phyloP scores from a whole-genome alignment of 2,329 filamentous ascomycete species.

The Epichloe uncinata region DNA sequence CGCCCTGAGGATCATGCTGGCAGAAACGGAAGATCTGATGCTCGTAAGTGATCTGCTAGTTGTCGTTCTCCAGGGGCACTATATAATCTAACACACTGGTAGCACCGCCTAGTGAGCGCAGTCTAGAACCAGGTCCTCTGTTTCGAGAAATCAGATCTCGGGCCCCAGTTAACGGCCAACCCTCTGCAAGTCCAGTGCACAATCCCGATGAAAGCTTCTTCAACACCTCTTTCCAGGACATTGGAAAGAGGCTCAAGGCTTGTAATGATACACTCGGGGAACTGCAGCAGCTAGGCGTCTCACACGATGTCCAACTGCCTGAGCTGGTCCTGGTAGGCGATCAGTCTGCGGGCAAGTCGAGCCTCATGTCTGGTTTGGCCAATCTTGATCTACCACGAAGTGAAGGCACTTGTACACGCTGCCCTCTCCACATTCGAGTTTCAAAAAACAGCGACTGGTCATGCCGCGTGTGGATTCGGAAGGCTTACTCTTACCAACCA shows the following conservation, averaged over 20 bases:
- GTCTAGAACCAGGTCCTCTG: conserved; percentile 23
- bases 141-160: conserved; percentile 24
- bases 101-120: conserved; percentile 25
- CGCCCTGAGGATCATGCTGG: conserved; percentile 11
- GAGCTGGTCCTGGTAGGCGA: conserved; percentile 77
- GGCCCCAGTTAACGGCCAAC: conserved; percentile 6
- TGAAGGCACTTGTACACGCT: conserved; percentile 64
- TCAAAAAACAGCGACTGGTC: conserved; percentile 47
- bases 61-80: not conserved
- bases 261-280: conserved; percentile 54
- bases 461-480: conserved; percentile 53
- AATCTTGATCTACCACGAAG: conserved; percentile 60
- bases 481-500: conserved; percentile 46
- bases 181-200: conserved; percentile 8
- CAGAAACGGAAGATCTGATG: conserved; percentile 22
- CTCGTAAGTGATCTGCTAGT: conserved; percentile 19
- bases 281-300: conserved; percentile 59
- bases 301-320: conserved; percentile 56
- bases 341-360: conserved; percentile 74
- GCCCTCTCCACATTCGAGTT: conserved; percentile 67
- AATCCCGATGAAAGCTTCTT: conserved; percentile 26
- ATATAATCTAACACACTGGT: conserved; percentile 1
- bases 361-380: conserved; percentile 47
- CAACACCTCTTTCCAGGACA: conserved; percentile 32
- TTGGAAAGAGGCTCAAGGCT: conserved; percentile 50